Percentiles rank a stretch among this genome's conserved stretches.
phyloP scores from a whole-genome alignment of 208 protist genomes.

The Leishmania martiniquensis region DNA sequence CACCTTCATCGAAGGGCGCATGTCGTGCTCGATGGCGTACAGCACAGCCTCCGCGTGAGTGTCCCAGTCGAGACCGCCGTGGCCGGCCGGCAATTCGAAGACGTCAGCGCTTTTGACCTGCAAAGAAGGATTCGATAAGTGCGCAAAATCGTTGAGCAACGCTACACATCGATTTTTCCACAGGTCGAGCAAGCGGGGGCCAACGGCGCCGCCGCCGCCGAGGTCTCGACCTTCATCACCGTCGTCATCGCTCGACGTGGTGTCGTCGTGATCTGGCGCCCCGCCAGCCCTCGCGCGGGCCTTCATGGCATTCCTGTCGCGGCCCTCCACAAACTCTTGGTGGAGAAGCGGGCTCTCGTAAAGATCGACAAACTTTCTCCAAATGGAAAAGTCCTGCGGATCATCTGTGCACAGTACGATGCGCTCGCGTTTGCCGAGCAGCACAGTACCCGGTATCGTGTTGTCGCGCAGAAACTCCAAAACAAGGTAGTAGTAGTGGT shows the following conservation, averaged over 20 bases:
- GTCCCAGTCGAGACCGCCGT: constrained; percentile 33
- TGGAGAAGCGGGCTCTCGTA: constrained; percentile 56
- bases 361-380: constrained; percentile 73
- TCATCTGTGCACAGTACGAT: constrained; percentile 85
- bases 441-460: constrained; percentile 23
- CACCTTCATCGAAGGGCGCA: constrained; percentile 30
- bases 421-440: constrained; percentile 67
- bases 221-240: constrained; percentile 8
- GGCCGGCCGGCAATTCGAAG: constrained; percentile 17
- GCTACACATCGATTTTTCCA: constrained; percentile 62
- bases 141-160: constrained; percentile 57
- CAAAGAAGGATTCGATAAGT: constrained; percentile 41
- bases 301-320: constrained; percentile 12
- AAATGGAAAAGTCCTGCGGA: constrained; percentile 76
- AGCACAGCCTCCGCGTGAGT: constrained; percentile 34
- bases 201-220: neutral
- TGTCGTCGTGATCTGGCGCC: constrained; percentile 61
- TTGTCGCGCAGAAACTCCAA: constrained; percentile 81
- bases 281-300: constrained; percentile 3
- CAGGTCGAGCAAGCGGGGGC: constrained; percentile 25
- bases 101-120: constrained; percentile 30
- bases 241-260: constrained; percentile 57
- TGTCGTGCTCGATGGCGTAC: constrained; percentile 31
- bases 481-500: constrained; percentile 88
- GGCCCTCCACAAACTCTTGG: constrained; percentile 19